Evolutionary conservation across 345 rosid species (phyloP).

Genomic region (Citrus maxima): DNA sequence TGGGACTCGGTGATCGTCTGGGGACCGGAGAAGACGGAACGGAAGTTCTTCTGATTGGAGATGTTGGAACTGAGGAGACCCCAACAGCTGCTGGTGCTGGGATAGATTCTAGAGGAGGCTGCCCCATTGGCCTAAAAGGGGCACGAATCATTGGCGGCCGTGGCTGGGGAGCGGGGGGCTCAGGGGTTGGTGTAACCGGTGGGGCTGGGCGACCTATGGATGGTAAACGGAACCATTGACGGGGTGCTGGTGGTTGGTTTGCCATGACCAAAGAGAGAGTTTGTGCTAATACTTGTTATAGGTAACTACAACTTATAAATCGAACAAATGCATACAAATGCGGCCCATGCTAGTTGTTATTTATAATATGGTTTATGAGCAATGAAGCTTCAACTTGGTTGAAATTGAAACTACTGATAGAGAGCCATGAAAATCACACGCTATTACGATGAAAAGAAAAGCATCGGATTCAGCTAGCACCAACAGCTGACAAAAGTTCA

Average conservation of each 20-base stretch:
- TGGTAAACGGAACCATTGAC: constrained; percentile 57
- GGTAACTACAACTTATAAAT: not conserved
- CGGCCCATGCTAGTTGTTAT: not conserved
- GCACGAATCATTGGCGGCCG: constrained; percentile 27
- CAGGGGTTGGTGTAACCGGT: constrained; percentile 27
- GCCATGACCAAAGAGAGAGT: constrained; percentile 25
- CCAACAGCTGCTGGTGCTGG: constrained; percentile 15
- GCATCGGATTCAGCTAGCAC: constrained; percentile 44
- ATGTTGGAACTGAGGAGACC: constrained; percentile 22
- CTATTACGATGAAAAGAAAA: constrained; percentile 10
- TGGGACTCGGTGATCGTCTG: not conserved
- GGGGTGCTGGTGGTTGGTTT: constrained; percentile 36
- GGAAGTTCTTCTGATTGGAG: constrained; percentile 18
- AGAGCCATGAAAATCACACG: constrained; percentile 3
- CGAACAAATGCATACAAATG: not conserved
- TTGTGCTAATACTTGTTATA: not conserved
- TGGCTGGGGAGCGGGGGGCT: constrained; percentile 32
- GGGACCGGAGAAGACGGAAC: constrained; percentile 32
- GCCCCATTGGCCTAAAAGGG: constrained; percentile 31
- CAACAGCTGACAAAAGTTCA: constrained; percentile 29
- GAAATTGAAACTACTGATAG: not conserved
- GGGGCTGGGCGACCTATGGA: constrained; percentile 36
- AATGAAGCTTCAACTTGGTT: constrained; percentile 1
- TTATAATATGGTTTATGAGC: constrained; percentile 14
- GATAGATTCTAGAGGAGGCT: constrained; percentile 23